These are phyloP conservation scores for Leishmania guyanensis DNA, from an alignment of 208 protist genomes.

Conservation along the genomic window DNA sequence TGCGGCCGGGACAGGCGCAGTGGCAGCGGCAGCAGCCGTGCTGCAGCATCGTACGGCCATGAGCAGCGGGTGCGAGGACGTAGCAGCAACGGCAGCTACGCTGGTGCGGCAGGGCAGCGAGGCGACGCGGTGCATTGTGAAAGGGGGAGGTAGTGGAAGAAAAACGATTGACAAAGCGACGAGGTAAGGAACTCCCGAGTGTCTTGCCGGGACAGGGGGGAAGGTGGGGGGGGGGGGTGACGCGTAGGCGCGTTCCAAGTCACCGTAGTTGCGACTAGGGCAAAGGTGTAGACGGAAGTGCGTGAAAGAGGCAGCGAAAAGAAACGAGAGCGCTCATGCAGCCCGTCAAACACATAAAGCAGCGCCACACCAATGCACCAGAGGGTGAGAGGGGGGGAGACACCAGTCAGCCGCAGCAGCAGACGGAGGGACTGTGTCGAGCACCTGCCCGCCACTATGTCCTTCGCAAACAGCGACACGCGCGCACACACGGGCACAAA, in stretches of 20 bases:
- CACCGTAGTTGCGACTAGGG: not conserved
- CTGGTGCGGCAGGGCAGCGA: not conserved
- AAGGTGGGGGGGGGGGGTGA: not conserved
- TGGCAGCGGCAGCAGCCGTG: constrained; percentile 51
- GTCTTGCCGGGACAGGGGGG: not conserved
- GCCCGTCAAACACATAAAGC: not conserved
- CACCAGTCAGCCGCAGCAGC: not conserved
- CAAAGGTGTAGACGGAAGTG: not conserved
- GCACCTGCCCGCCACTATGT: not conserved
- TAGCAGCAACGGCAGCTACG: not conserved
- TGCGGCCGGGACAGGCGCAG: constrained; percentile 27
- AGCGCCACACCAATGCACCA: not conserved
- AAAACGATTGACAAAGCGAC: not conserved
- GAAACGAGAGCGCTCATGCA: too few relatives aligned
- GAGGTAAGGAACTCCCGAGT: not conserved
- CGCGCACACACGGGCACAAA: not conserved
- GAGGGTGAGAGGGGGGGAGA: not conserved
- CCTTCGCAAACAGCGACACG: not conserved
- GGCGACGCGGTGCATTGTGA: constrained; percentile 19
- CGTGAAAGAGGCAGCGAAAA: not conserved
- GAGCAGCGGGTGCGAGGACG: constrained; percentile 3
- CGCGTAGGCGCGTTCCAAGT: not conserved
- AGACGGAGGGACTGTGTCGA: not conserved
- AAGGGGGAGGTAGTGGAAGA: constrained; percentile 1
- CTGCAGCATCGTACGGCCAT: constrained; percentile 45